Base-by-base conservation (phyloP, 2,329 filamentous ascomycete species). In the Madurella fahalii region DNA sequence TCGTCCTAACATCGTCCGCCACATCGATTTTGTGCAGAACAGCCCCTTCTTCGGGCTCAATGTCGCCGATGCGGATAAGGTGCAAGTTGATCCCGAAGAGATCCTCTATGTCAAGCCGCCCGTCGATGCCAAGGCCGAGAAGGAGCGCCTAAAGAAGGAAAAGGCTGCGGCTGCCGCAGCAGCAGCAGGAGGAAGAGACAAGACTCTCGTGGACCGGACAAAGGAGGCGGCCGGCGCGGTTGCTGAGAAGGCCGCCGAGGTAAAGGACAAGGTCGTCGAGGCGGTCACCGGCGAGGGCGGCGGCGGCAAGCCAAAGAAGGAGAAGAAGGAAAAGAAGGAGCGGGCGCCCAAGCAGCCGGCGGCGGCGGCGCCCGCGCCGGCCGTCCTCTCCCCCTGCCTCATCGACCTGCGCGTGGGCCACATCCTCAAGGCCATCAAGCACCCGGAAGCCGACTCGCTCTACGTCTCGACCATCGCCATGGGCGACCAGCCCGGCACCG, bases 371-470 rank as follows among this genome's bases (percentile, higher is more conserved):
- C 81, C 90, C 48, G 86, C 91, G 13, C 87, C 90, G 0, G 87
- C 90, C 12, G 87, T 90, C 1, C 84, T 90, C 5, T 89, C 90
- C 1, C 94, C 94, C 2, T 79, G 82, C 56, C 82, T 96, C 58
- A 96, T 99, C 69, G 94, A 99, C 71, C 86, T 99, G 49, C 87
- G 94, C 61, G 93, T 99, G 58, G 94, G 94, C 58, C 94, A 97
- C 77, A 96, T 99, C 65, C 85, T 99, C 68, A 95, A 96, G 75
- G 92, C 92, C 49, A 82, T 94, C 74, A 88, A 91, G 72, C 94
- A 99, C 77, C 94, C 94, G 51, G 95, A 99, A 66, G 94, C 94
- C 61, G 94, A 99, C 77, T 95, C 89, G 12, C 83, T 99, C 50
- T 99, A 85, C 74, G 94, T 99, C 58, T 95, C 89, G 58, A 97